phyloP scores from a whole-genome alignment of 2,329 filamentous ascomycete species.

The Claviceps quebecensis region DNA sequence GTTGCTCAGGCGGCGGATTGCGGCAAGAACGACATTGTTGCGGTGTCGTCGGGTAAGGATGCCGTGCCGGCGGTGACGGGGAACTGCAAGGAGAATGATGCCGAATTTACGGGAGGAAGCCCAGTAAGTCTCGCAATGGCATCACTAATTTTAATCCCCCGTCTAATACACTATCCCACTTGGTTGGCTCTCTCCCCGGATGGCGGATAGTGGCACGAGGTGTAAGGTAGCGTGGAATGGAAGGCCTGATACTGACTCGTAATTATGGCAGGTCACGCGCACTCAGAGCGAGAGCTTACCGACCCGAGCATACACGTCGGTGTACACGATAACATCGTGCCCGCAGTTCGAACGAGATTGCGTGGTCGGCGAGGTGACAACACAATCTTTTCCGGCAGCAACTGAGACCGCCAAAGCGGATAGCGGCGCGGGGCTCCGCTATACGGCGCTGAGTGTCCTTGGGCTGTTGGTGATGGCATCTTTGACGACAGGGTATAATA shows the following conservation, averaged over 20 bases:
- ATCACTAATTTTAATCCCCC: too few species aligned
- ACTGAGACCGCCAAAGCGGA: slow-evolving; percentile 3
- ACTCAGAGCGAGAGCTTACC: slow-evolving; percentile 3
- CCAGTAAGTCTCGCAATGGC: neutral
- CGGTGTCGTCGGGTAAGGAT: slow-evolving; percentile 18
- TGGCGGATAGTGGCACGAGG: too few species aligned
- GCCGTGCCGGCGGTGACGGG: slow-evolving; percentile 21
- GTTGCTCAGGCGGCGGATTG: slow-evolving; percentile 28
- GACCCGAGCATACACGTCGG: slow-evolving; percentile 11
- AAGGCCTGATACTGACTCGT: neutral
- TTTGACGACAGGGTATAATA: slow-evolving; percentile 3
- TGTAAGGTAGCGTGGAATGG: too few species aligned
- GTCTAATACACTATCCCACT: too few species aligned
- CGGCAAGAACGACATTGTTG: slow-evolving; percentile 23
- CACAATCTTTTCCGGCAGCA: slow-evolving; percentile 8
- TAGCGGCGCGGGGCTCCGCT: slow-evolving; percentile 4
- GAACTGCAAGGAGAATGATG: slow-evolving; percentile 21
- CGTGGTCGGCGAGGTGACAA: slow-evolving; percentile 11
- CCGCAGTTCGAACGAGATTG: slow-evolving; percentile 11
- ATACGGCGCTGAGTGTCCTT: neutral
- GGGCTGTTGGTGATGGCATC: neutral
- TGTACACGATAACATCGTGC: slow-evolving; percentile 15
- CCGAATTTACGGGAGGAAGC: slow-evolving; percentile 1
- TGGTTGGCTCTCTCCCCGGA: too few species aligned
- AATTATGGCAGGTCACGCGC: slow-evolving; percentile 4